phyloP scores from a whole-genome alignment of 1,139 yeast species.

The Yamadazyma atlantica region DNA sequence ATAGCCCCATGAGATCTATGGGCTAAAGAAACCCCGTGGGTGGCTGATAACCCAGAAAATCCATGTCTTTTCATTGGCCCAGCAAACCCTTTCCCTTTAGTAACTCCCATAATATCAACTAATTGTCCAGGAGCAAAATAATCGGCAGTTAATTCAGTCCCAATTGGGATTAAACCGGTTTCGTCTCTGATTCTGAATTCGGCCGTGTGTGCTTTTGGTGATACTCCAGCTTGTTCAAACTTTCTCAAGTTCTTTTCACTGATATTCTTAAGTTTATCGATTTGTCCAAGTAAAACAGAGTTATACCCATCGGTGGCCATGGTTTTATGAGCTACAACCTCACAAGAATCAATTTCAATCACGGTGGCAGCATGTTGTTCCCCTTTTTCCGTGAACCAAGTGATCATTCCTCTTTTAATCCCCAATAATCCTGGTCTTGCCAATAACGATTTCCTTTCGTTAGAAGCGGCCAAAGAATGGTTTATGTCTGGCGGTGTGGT shows the following conservation, averaged over 20 bases:
- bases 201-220: conserved; percentile 73
- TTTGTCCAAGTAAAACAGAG: conserved; percentile 89
- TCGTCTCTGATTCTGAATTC: conserved; percentile 79
- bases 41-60: conserved; percentile 86
- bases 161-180: conserved; percentile 69
- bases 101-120: conserved; percentile 74
- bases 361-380: conserved; percentile 77
- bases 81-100: conserved; percentile 96
- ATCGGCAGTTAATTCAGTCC: conserved; percentile 78
- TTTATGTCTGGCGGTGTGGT: conserved; percentile 44
- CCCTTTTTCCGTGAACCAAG: conserved; percentile 75
- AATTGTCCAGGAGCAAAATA: conserved; percentile 81
- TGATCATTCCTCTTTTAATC: conserved; percentile 85
- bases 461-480: conserved; percentile 58
- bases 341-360: conserved; percentile 82
- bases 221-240: conserved; percentile 74
- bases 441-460: conserved; percentile 66
- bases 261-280: conserved; percentile 66
- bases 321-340: conserved; percentile 75
- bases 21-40: conserved; percentile 94
- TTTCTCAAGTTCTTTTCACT: conserved; percentile 71
- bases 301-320: conserved; percentile 69
- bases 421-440: conserved; percentile 83
- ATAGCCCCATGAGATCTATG: conserved; percentile 98
- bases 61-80: conserved; percentile 98